Evolutionary conservation across 2,329 filamentous ascomycete genomes (phyloP).

Genomic region (Claviceps maximensis): DNA sequence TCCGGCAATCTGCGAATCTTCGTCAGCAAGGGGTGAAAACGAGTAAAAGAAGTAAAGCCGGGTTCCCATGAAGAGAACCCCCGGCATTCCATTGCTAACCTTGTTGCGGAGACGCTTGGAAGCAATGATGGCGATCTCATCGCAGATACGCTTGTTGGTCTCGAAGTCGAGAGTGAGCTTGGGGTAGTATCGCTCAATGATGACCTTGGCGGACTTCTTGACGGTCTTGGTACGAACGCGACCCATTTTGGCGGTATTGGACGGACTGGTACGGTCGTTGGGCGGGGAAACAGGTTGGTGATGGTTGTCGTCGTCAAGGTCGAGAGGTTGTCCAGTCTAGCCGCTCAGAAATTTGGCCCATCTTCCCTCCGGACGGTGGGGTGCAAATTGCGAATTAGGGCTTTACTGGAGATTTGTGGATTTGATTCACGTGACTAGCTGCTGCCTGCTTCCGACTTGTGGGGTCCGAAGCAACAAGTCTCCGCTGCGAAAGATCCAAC

Average conservation of each 20-base stretch:
- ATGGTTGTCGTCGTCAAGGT: neutral
- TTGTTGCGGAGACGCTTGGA: slow-evolving; percentile 99
- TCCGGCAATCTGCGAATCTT: slow-evolving; percentile 62
- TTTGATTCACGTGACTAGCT: slow-evolving; percentile 14
- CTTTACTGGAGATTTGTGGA: slow-evolving; percentile 9
- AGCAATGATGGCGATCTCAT: slow-evolving; percentile 99
- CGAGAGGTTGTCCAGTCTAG: slow-evolving; percentile 9
- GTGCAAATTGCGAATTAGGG: slow-evolving; percentile 17
- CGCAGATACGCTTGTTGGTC: slow-evolving; percentile 99
- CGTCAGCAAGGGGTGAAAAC: too few species aligned
- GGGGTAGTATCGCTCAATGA: slow-evolving; percentile 98
- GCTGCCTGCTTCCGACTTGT: neutral
- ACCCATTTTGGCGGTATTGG: slow-evolving; percentile 51
- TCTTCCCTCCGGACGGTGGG: slow-evolving; percentile 13
- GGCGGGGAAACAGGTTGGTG: slow-evolving; percentile 17
- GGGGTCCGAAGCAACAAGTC: too few species aligned
- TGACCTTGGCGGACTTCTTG: slow-evolving; percentile 88
- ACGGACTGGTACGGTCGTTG: slow-evolving; percentile 21
- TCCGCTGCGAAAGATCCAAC: neutral
- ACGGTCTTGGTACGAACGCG: slow-evolving; percentile 58
- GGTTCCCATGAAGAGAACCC: neutral
- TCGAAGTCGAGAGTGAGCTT: slow-evolving; percentile 99
- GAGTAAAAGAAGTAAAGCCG: too few species aligned
- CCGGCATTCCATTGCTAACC: slow-evolving; percentile 36
- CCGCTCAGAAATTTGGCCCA: slow-evolving; percentile 16